Percentiles rank a stretch among this genome's conserved stretches.
Conservation (phyloP, 202 grass and related monocot species). For the Dendrocalamus latiflorus region DNA sequence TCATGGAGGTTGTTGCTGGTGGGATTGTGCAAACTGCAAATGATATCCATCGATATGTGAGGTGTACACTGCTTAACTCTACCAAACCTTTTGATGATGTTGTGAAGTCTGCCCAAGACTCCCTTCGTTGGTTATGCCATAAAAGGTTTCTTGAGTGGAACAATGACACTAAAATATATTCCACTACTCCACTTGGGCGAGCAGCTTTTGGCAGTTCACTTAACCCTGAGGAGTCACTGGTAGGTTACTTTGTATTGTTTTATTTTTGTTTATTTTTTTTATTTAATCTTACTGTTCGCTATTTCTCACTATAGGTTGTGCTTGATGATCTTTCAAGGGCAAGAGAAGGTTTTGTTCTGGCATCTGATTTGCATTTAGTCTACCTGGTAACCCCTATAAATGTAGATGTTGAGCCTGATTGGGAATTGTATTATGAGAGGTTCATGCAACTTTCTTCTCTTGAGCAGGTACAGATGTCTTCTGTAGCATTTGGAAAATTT, state of each 20-base stretch:
- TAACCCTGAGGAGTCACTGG: constrained; percentile 92
- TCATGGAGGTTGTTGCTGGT: constrained; percentile 96
- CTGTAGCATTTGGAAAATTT: constrained; percentile 17
- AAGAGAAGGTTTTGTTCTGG: constrained; percentile 93
- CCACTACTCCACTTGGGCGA: constrained; percentile 73
- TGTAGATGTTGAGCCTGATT: constrained; percentile 91
- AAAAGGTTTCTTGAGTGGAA: constrained; percentile 91
- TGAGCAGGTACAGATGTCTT: constrained; percentile 63
- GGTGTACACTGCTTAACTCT: constrained; percentile 91
- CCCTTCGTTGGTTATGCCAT: constrained; percentile 90
- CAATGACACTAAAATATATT: constrained; percentile 75
- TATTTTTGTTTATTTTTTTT: constrained; percentile 15
- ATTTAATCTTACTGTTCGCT: neutral
- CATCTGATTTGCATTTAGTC: constrained; percentile 97
- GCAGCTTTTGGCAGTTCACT: constrained; percentile 94
- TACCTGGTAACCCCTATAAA: constrained; percentile 94
- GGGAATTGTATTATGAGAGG: constrained; percentile 95
- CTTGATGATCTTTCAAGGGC: constrained; percentile 93
- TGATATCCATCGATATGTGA: constrained; percentile 91
- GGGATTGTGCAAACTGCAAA: constrained; percentile 94
- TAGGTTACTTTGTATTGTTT: constrained; percentile 28
- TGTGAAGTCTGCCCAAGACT: constrained; percentile 95
- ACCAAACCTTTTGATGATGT: constrained; percentile 91
- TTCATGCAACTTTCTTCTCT: constrained; percentile 85
- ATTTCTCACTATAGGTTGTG: constrained; percentile 57